Evolutionary conservation across 2,329 filamentous ascomycete species (phyloP).

Genomic region (Alternaria panax): DNA sequence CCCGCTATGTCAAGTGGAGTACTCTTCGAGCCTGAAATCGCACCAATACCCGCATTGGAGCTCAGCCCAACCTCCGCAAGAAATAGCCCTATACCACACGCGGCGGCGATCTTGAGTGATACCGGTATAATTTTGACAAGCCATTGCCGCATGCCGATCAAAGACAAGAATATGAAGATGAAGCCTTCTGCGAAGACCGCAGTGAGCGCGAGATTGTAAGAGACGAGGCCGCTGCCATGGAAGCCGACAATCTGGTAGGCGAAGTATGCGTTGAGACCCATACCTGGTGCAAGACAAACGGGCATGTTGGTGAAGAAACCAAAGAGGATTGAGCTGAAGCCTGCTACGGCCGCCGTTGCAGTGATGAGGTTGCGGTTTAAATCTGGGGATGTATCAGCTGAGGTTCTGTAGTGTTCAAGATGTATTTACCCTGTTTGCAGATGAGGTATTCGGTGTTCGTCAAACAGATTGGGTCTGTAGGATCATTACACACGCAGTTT

Average conservation of each 20-base stretch:
- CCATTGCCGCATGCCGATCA: constrained; percentile 87
- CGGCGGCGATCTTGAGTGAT: constrained; percentile 85
- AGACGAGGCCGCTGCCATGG: constrained; percentile 75
- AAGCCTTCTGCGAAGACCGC: constrained; percentile 89
- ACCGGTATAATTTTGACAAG: constrained; percentile 81
- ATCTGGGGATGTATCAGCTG: constrained; percentile 33
- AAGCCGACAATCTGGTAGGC: constrained; percentile 81
- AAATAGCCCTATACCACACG: constrained; percentile 85
- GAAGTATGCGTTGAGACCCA: constrained; percentile 81
- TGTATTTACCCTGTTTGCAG: constrained; percentile 56
- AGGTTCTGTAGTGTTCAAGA: neutral
- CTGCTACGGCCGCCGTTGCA: constrained; percentile 81
- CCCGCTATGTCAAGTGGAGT: constrained; percentile 80
- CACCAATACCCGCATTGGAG: constrained; percentile 81
- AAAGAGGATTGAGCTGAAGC: constrained; percentile 79
- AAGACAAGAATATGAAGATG: constrained; percentile 79
- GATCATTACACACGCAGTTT: constrained; percentile 71
- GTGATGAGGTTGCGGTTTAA: constrained; percentile 82
- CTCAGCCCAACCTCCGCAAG: constrained; percentile 77
- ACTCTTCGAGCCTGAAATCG: constrained; percentile 68
- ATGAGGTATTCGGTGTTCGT: constrained; percentile 65
- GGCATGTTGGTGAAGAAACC: constrained; percentile 79
- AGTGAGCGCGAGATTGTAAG: constrained; percentile 78
- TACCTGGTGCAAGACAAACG: constrained; percentile 50
- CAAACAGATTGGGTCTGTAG: constrained; percentile 61